These are phyloP conservation scores for Vicia sativa DNA, from an alignment of 306 rosid species.

Conservation along the genomic window DNA sequence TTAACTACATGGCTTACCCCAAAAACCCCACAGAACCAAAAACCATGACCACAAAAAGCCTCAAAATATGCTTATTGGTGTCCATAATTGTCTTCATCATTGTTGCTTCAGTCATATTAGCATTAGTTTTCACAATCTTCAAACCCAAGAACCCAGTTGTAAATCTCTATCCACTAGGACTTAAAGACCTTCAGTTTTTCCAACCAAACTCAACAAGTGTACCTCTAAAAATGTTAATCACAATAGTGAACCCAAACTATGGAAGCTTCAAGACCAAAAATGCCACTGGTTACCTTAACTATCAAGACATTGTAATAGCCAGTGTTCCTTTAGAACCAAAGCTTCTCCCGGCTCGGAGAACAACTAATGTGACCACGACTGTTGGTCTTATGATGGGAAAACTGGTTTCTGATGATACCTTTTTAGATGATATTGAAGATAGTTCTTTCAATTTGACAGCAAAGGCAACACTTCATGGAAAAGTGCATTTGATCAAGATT, in stretches of 20 bases:
- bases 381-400: slow-evolving; percentile 29
- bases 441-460: slow-evolving; percentile 49
- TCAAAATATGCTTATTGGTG: slow-evolving; percentile 42
- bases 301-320: slow-evolving; percentile 23
- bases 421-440: slow-evolving; percentile 9
- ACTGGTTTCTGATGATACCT: not conserved
- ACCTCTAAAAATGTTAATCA: slow-evolving; percentile 44
- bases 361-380: slow-evolving; percentile 19
- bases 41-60: slow-evolving; percentile 34
- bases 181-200: slow-evolving; percentile 28
- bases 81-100: slow-evolving; percentile 37
- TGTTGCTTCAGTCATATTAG: slow-evolving; percentile 9
- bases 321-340: slow-evolving; percentile 23
- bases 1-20: not conserved
- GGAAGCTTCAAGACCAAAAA: slow-evolving; percentile 38
- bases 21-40: not conserved
- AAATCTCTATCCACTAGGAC: slow-evolving; percentile 28
- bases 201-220: not conserved
- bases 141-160: slow-evolving; percentile 49
- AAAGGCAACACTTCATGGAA: slow-evolving; percentile 43
- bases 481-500: slow-evolving; percentile 44
- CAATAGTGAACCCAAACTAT: slow-evolving; percentile 47
- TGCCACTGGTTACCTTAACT: slow-evolving; percentile 32
- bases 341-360: slow-evolving; percentile 32
- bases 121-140: slow-evolving; percentile 48